A percentile compares a stretch with the other conserved stretches of the same genome.
phyloP scores from a whole-genome alignment of 1,139 yeast species.

The Candida sanyaensis region DNA sequence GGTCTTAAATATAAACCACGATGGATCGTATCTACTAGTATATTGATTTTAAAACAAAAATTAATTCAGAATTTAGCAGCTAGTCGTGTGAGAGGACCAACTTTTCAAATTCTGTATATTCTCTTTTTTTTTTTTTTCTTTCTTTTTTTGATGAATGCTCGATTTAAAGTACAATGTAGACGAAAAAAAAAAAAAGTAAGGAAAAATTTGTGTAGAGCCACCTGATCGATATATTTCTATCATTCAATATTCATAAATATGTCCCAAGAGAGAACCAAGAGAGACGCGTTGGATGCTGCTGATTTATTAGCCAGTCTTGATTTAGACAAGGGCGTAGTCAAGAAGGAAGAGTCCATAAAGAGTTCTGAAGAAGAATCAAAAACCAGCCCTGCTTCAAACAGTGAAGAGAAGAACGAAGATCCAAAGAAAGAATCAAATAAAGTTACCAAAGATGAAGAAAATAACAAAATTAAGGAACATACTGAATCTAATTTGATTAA shows the following conservation, averaged over 20 bases:
- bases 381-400: neutral
- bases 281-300: slow-evolving; percentile 1
- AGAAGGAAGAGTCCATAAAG: slow-evolving; percentile 3
- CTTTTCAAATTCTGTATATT: too few species aligned
- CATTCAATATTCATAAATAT: neutral
- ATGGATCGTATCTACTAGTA: neutral
- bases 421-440: slow-evolving; percentile 8
- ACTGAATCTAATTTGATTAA: slow-evolving; percentile 60
- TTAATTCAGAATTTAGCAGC: too few species aligned
- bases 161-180: too few species aligned
- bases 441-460: slow-evolving; percentile 14
- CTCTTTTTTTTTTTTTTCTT: too few species aligned
- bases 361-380: neutral
- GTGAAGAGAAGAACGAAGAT: neutral
- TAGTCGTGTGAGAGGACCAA: too few species aligned
- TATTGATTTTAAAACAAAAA: too few species aligned
- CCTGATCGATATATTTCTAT: neutral
- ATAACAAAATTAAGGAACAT: slow-evolving; percentile 15
- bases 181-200: too few species aligned
- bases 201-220: too few species aligned
- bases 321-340: neutral
- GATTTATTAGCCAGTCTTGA: slow-evolving; percentile 1
- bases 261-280: neutral
- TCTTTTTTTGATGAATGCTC: neutral
- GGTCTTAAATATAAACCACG: too few species aligned